These are phyloP conservation scores for Cercospora nicotianae DNA, from an alignment of 2,329 filamentous ascomycete genomes.

Conservation along the genomic window DNA sequence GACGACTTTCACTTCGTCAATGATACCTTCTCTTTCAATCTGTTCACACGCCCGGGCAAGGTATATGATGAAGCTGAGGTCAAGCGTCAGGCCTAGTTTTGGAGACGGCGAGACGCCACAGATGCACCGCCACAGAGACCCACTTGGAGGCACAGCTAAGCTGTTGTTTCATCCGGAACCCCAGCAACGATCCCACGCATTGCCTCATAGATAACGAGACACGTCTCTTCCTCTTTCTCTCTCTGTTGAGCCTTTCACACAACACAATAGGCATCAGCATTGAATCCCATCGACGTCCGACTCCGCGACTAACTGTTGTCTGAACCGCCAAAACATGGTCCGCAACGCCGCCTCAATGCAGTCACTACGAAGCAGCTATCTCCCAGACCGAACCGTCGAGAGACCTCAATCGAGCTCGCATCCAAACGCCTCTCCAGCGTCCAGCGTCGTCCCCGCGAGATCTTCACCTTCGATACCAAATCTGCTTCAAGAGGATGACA, in stretches of 20 bases:
- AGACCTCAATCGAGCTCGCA: neutral
- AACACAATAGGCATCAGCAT: neutral
- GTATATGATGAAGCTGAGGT: neutral
- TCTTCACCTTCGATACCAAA: constrained; percentile 17
- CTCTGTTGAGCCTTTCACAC: neutral
- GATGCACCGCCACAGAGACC: neutral
- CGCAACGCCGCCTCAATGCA: constrained; percentile 34
- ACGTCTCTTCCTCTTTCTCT: neutral
- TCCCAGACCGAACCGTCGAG: constrained; percentile 19
- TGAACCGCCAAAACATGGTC: constrained; percentile 27
- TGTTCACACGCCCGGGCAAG: neutral
- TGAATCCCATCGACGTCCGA: neutral
- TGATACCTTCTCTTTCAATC: neutral
- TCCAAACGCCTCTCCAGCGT: neutral
- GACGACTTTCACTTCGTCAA: neutral
- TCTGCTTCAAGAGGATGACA: constrained; percentile 3
- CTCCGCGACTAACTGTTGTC: too few species aligned
- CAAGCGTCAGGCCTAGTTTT: neutral
- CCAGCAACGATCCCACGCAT: neutral
- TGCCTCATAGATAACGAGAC: neutral
- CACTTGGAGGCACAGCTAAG: neutral
- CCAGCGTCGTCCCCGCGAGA: constrained; percentile 12
- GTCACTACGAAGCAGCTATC: constrained; percentile 28
- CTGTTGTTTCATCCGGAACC: neutral
- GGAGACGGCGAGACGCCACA: neutral